These are phyloP conservation scores for Puccinia brachypodii DNA, from an alignment of 1,284 basidiomycete genomes.

Conservation along the genomic window DNA sequence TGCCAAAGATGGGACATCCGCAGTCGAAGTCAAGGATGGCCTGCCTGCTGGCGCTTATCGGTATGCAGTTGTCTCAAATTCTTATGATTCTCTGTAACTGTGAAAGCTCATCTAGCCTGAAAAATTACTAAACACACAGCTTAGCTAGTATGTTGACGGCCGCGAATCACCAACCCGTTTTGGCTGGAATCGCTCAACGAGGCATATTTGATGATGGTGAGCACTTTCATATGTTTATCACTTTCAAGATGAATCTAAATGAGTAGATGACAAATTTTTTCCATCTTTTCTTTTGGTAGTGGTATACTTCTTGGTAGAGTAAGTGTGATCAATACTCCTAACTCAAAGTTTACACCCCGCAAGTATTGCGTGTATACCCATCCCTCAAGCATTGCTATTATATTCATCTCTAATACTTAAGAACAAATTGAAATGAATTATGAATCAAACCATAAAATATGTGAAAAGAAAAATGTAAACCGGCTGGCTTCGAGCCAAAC, in stretches of 20 bases:
- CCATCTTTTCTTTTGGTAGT: not conserved
- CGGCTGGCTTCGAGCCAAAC: too few relatives aligned
- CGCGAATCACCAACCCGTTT: conserved; percentile 29
- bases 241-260: not conserved
- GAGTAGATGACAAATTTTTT: not conserved
- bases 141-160: conserved; percentile 10
- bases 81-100: not conserved
- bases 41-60: conserved; percentile 33
- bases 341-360: not conserved
- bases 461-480: too few relatives aligned
- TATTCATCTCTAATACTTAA: too few relatives aligned
- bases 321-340: not conserved
- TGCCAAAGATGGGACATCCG: not conserved
- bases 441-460: too few relatives aligned
- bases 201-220: conserved; percentile 36
- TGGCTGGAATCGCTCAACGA: conserved; percentile 32
- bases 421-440: too few relatives aligned
- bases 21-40: conserved; percentile 1
- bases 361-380: too few relatives aligned
- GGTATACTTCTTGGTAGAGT: conserved; percentile 7
- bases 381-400: too few relatives aligned
- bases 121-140: not conserved
- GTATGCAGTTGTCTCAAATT: conserved; percentile 1
- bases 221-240: not conserved
- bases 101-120: not conserved